These are phyloP conservation scores for Seiridium cupressi DNA, from an alignment of 2,329 filamentous ascomycete species.

Conservation along the genomic window DNA sequence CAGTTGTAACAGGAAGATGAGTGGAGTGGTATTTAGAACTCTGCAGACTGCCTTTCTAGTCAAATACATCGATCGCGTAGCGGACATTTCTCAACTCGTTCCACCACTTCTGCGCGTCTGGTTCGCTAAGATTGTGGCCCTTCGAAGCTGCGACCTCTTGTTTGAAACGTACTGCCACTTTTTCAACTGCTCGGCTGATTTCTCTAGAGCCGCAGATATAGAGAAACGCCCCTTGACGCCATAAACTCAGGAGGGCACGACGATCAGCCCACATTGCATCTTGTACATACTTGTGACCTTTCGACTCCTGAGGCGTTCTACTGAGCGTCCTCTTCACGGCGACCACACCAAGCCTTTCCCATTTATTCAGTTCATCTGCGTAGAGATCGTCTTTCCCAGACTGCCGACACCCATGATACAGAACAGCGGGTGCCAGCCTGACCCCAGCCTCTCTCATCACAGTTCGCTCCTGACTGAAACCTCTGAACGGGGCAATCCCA, in stretches of 20 bases:
- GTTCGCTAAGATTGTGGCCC: neutral
- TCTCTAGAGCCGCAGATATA: conserved; percentile 61
- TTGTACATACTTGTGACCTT: conserved; percentile 49
- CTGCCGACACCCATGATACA: conserved; percentile 63
- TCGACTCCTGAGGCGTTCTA: conserved; percentile 36
- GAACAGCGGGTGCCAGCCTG: conserved; percentile 56
- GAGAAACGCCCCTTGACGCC: conserved; percentile 47
- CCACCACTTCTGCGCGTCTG: neutral
- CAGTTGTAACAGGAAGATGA: no score
- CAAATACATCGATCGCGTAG: conserved; percentile 1
- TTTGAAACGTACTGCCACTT: neutral
- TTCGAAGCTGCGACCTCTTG: neutral
- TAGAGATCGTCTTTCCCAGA: conserved; percentile 60
- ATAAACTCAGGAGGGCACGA: conserved; percentile 34
- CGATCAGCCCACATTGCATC: conserved; percentile 37
- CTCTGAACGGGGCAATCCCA: conserved; percentile 62
- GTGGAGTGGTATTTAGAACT: no score
- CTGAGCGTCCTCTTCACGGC: conserved; percentile 61
- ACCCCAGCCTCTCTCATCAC: conserved; percentile 48
- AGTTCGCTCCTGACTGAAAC: conserved; percentile 62
- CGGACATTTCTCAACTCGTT: neutral
- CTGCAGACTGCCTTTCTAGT: neutral
- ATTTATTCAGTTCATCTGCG: conserved; percentile 53
- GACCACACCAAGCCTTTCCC: conserved; percentile 61
- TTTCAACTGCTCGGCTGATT: neutral